These are phyloP conservation scores for Naganishia vaughanmartiniae DNA, from an alignment of 768 basidiomycete genomes.

Conservation along the genomic window DNA sequence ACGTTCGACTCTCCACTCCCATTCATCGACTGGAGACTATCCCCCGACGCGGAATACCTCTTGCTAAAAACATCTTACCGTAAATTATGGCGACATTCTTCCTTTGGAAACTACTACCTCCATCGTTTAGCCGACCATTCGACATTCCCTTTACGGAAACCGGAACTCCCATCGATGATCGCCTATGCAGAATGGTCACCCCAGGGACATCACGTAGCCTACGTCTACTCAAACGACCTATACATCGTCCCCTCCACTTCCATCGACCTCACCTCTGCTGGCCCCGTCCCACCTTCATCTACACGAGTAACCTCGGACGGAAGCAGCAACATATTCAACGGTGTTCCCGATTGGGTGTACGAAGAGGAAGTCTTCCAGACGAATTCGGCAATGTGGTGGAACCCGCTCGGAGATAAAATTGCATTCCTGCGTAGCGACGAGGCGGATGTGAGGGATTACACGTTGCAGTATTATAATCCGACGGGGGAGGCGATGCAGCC, in stretches of 20 bases:
- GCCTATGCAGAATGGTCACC: constrained; percentile 87
- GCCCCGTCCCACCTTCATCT: constrained; percentile 49
- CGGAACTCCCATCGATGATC: constrained; percentile 67
- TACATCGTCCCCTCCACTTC: constrained; percentile 63
- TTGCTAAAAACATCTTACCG: constrained; percentile 70
- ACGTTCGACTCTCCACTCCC: constrained; percentile 40
- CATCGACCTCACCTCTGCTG: constrained; percentile 30
- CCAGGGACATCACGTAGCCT: constrained; percentile 75
- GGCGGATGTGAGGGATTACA: constrained; percentile 77
- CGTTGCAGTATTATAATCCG: constrained; percentile 89
- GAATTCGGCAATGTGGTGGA: constrained; percentile 85
- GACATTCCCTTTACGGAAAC: constrained; percentile 70
- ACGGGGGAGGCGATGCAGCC: constrained; percentile 66
- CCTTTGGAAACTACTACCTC: constrained; percentile 89
- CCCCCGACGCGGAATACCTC: constrained; percentile 85
- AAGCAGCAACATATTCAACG: constrained; percentile 80
- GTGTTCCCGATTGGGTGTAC: constrained; percentile 90
- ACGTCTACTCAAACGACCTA: constrained; percentile 81
- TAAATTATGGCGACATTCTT: constrained; percentile 96
- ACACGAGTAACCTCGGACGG: constrained; percentile 80
- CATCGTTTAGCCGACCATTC: constrained; percentile 67
- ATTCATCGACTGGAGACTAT: constrained; percentile 72
- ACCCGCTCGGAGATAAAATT: constrained; percentile 66
- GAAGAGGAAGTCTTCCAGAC: constrained; percentile 60
- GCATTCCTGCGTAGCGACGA: constrained; percentile 89